phyloP scores from a whole-genome alignment of 2,329 filamentous ascomycete species.

The Cyphellophora attinorum region DNA sequence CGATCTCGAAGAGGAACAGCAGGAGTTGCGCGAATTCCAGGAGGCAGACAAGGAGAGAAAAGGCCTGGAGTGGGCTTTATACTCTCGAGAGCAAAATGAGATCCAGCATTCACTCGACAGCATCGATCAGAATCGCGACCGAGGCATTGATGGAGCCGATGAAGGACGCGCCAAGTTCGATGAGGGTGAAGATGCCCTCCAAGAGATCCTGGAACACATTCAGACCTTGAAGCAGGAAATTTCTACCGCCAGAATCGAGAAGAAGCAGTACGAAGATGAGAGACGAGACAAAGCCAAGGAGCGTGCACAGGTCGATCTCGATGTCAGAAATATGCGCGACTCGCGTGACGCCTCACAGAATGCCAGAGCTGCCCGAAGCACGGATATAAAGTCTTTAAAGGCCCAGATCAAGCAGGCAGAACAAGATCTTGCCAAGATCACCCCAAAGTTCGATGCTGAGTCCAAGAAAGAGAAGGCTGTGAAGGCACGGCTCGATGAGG shows the following conservation, averaged over 20 bases:
- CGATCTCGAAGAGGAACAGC: conserved; percentile 94
- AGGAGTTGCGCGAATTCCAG: conserved; percentile 86
- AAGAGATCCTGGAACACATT: conserved; percentile 67
- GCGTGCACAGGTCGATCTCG: conserved; percentile 77
- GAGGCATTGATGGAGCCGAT: conserved; percentile 75
- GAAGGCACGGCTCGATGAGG: conserved; percentile 63
- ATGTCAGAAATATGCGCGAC: conserved; percentile 72
- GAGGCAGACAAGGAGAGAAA: conserved; percentile 87
- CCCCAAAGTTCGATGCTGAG: conserved; percentile 65
- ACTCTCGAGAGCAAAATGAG: conserved; percentile 76
- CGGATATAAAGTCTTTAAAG: conserved; percentile 63
- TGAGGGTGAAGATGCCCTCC: conserved; percentile 69
- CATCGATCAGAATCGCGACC: conserved; percentile 71
- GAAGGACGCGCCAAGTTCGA: conserved; percentile 67
- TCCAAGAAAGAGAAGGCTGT: conserved; percentile 64
- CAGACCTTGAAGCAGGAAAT: conserved; percentile 71
- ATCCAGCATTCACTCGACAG: conserved; percentile 69
- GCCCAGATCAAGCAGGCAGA: conserved; percentile 68
- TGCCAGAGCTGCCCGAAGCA: conserved; percentile 59
- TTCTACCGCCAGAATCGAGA: conserved; percentile 75
- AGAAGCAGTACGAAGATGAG: conserved; percentile 80
- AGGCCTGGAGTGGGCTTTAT: conserved; percentile 89
- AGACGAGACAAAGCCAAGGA: conserved; percentile 69
- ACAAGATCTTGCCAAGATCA: conserved; percentile 58
- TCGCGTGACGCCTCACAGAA: conserved; percentile 71